Conservation (phyloP, 176 grass and related monocot species). For the Neostapfia colusana region DNA sequence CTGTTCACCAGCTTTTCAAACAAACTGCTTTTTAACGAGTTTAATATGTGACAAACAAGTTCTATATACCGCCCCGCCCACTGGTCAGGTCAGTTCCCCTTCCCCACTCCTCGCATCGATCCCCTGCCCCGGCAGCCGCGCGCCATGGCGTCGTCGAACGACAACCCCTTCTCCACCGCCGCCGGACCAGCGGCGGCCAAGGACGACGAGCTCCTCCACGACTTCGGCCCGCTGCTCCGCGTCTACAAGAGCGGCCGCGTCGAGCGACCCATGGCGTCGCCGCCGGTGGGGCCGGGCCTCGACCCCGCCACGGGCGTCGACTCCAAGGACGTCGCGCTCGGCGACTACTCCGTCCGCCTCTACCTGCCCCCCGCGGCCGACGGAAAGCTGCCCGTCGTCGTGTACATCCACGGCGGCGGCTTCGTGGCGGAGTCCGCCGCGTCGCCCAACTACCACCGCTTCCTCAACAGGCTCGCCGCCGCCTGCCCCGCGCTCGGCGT, state of each 20-base stretch:
- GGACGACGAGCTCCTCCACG: background rate
- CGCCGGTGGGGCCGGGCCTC: background rate
- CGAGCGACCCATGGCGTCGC: background rate
- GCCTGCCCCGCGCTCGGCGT: conserved; percentile 36
- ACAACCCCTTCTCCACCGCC: background rate
- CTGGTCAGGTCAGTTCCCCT: too few species aligned
- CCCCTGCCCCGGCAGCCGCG: too few species aligned
- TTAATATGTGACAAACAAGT: too few species aligned
- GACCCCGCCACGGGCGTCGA: background rate
- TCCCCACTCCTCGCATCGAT: background rate
- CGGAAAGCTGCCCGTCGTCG: background rate
- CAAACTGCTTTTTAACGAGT: too few species aligned
- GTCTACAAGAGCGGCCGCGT: background rate
- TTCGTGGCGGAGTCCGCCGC: background rate
- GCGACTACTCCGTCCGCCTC: background rate
- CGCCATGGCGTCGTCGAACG: background rate
- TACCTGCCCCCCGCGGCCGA: background rate
- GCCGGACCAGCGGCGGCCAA: background rate
- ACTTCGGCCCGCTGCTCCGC: background rate
- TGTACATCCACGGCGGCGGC: background rate
- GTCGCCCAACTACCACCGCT: conserved; percentile 27
- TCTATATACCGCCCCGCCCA: too few species aligned
- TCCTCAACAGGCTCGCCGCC: conserved; percentile 31
- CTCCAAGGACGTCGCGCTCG: background rate
- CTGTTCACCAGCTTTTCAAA: too few species aligned